Evolutionary conservation across 2,329 filamentous ascomycete species (phyloP).

Genomic region (Purpureocillium takamizusanense): DNA sequence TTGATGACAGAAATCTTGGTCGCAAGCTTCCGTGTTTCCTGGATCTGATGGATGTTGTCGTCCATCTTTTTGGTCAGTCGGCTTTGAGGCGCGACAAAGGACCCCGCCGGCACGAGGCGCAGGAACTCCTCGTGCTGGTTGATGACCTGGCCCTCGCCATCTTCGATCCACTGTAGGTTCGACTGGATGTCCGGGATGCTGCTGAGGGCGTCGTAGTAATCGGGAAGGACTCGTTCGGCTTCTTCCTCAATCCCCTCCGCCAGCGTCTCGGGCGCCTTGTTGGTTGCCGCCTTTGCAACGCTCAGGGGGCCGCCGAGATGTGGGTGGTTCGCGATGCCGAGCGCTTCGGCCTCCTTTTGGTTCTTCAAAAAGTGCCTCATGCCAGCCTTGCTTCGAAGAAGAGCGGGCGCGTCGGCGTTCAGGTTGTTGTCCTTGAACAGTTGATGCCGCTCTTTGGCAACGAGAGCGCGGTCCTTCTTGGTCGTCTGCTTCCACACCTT

Average conservation of each 20-base stretch:
- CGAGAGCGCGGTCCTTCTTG: slow-evolving; percentile 83
- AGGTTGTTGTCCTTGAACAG: slow-evolving; percentile 80
- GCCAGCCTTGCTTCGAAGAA: slow-evolving; percentile 73
- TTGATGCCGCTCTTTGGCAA: slow-evolving; percentile 76
- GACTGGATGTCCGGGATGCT: slow-evolving; percentile 76
- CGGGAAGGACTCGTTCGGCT: slow-evolving; percentile 74
- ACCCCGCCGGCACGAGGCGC: slow-evolving; percentile 63
- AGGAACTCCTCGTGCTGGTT: slow-evolving; percentile 83
- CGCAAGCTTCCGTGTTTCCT: slow-evolving; percentile 91
- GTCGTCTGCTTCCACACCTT: slow-evolving; percentile 99
- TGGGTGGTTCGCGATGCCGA: slow-evolving; percentile 28
- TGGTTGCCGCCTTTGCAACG: slow-evolving; percentile 35
- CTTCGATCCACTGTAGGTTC: slow-evolving; percentile 78
- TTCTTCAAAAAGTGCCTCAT: slow-evolving; percentile 85
- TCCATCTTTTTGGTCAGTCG: slow-evolving; percentile 73
- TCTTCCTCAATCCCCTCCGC: slow-evolving; percentile 93
- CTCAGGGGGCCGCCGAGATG: slow-evolving; percentile 26
- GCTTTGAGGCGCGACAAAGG: slow-evolving; percentile 68
- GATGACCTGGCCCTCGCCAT: slow-evolving; percentile 79
- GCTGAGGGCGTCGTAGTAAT: slow-evolving; percentile 87
- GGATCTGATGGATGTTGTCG: slow-evolving; percentile 86
- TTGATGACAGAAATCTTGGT: slow-evolving; percentile 97
- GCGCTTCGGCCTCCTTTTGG: slow-evolving; percentile 57
- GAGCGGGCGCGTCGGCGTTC: slow-evolving; percentile 78
- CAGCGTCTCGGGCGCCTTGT: slow-evolving; percentile 60